Evolutionary conservation across 306 rosid species (phyloP).

Genomic region (Castanea sativa): DNA sequence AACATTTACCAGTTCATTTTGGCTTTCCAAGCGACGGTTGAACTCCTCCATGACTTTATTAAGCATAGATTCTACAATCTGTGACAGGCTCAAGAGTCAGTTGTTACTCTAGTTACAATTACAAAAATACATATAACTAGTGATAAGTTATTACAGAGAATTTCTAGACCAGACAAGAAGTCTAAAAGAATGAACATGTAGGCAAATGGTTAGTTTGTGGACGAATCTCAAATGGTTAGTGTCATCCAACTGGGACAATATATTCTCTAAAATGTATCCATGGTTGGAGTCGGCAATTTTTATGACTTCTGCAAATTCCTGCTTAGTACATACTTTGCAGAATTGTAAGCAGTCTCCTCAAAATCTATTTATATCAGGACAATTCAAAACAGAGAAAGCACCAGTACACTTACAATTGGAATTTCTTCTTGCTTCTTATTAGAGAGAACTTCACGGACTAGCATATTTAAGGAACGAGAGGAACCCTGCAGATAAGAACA

Average conservation of each 20-base stretch:
- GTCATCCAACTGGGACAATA: background rate
- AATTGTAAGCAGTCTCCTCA: background rate
- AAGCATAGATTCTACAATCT: constrained; percentile 79
- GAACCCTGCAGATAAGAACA: constrained; percentile 50
- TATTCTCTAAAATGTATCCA: background rate
- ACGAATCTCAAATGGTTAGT: background rate
- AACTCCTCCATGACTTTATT: constrained; percentile 76
- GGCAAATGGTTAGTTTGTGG: background rate
- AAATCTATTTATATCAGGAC: background rate
- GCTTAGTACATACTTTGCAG: background rate
- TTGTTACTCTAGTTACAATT: background rate
- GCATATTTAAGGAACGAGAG: constrained; percentile 44
- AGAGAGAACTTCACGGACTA: constrained; percentile 60
- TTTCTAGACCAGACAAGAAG: background rate
- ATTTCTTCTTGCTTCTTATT: constrained; percentile 78
- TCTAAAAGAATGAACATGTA: background rate
- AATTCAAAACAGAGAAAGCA: background rate
- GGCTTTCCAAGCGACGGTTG: constrained; percentile 55
- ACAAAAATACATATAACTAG: background rate
- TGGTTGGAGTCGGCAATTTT: background rate
- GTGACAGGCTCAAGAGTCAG: constrained; percentile 14
- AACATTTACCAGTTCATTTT: constrained; percentile 45
- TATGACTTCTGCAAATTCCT: background rate
- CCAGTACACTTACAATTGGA: constrained; percentile 57
- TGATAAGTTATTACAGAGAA: background rate